Evolutionary conservation across 306 rosid genomes (phyloP).

Genomic region (Trichosanthes cucumerina): DNA sequence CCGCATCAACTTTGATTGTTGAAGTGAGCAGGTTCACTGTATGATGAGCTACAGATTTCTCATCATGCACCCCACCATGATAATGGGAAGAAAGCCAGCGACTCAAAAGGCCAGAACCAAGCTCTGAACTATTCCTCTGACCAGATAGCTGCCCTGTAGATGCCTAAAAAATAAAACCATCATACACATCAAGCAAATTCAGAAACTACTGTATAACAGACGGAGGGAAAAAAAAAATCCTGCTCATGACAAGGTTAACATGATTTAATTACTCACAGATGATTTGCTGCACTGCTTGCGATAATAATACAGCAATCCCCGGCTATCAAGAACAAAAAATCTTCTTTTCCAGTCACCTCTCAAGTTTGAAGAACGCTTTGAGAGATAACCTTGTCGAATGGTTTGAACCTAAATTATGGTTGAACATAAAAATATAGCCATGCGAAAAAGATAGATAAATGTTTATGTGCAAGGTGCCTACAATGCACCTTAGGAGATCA

Average conservation of each 20-base stretch:
- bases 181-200: constrained; percentile 15
- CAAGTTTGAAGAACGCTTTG: constrained; percentile 92
- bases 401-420: constrained; percentile 68
- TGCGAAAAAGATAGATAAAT: neutral
- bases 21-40: constrained; percentile 98
- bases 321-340: constrained; percentile 98
- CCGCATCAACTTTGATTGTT: constrained; percentile 96
- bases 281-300: constrained; percentile 88
- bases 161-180: constrained; percentile 38
- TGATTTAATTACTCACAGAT: constrained; percentile 53
- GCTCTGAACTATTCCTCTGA: constrained; percentile 98
- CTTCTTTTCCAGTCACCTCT: constrained; percentile 99
- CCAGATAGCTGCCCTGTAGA: constrained; percentile 74
- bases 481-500: neutral
- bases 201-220: constrained; percentile 11
- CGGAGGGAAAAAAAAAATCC: neutral
- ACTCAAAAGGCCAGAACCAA: constrained; percentile 95
- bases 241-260: constrained; percentile 13
- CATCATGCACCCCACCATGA: constrained; percentile 99
- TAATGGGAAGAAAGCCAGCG: constrained; percentile 97
- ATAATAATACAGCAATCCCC: constrained; percentile 96
- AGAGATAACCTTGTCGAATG: constrained; percentile 99
- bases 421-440: neutral
- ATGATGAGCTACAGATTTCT: constrained; percentile 98
- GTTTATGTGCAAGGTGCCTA: neutral